Conservation (phyloP, 768 basidiomycete genomes). For the Amanita pallidorosea region DNA sequence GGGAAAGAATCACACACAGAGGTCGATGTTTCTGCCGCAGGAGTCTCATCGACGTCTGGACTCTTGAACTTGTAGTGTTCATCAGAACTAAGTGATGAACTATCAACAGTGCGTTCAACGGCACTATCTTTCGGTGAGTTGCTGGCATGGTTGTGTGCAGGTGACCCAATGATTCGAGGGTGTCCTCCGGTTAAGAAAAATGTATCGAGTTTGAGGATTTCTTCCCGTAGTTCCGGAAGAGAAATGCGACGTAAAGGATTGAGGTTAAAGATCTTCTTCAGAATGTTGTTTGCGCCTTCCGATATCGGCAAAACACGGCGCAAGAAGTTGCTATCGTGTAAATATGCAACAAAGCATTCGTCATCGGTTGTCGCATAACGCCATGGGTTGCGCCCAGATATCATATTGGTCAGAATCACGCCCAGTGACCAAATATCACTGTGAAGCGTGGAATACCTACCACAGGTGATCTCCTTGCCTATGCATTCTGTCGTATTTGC, state of each 20-base stretch:
- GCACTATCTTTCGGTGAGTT: constrained; percentile 2
- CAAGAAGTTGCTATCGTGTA: constrained; percentile 54
- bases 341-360: constrained; percentile 54
- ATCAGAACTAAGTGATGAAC: constrained; percentile 18
- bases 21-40: neutral
- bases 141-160: neutral
- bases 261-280: constrained; percentile 64
- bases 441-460: constrained; percentile 44
- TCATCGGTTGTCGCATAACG: constrained; percentile 54
- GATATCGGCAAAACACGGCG: constrained; percentile 68
- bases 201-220: constrained; percentile 42
- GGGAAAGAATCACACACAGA: neutral
- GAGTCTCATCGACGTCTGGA: constrained; percentile 9
- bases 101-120: neutral
- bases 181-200: constrained; percentile 38
- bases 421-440: constrained; percentile 72
- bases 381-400: constrained; percentile 75
- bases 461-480: constrained; percentile 28
- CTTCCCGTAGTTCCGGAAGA: constrained; percentile 47
- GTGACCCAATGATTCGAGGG: neutral
- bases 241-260: constrained; percentile 52
- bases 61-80: constrained; percentile 19
- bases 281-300: constrained; percentile 44
- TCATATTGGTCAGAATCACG: constrained; percentile 76
- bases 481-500: constrained; percentile 39